Conservation (phyloP, 2,329 filamentous ascomycete genomes). For the Calonectria multiphialidica region DNA sequence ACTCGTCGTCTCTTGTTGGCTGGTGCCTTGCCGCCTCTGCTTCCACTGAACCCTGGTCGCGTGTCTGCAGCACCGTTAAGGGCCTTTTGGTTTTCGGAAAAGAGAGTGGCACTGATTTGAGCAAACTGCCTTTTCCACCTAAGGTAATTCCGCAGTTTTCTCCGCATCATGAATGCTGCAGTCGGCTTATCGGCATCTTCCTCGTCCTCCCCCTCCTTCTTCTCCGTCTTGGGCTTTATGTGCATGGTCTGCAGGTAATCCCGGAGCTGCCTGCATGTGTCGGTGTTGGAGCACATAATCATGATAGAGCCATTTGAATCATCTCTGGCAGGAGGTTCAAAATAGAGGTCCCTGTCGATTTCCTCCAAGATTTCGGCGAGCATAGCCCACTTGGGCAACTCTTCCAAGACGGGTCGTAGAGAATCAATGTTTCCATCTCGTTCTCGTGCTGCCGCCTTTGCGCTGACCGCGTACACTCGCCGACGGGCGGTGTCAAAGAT, state of each 20-base stretch:
- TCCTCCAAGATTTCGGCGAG: constrained; percentile 93
- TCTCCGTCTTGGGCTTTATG: constrained; percentile 68
- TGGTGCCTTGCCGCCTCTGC: constrained; percentile 72
- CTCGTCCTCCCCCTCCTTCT: constrained; percentile 56
- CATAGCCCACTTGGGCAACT: constrained; percentile 93
- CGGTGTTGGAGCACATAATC: constrained; percentile 93
- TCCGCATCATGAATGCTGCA: constrained; percentile 89
- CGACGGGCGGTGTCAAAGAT: constrained; percentile 92
- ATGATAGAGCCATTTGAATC: constrained; percentile 93
- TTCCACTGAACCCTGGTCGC: constrained; percentile 57
- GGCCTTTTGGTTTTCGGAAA: constrained; percentile 83
- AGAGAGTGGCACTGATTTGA: constrained; percentile 83
- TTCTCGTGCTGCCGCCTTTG: constrained; percentile 62
- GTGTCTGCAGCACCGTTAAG: constrained; percentile 75
- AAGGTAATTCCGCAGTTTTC: constrained; percentile 87
- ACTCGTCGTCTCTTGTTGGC: constrained; percentile 88
- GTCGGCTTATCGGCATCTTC: constrained; percentile 74
- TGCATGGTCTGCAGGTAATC: constrained; percentile 96
- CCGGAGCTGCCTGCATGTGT: constrained; percentile 87
- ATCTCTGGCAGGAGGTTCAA: constrained; percentile 81
- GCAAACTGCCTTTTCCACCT: constrained; percentile 92
- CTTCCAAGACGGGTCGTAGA: constrained; percentile 86
- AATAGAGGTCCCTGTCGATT: constrained; percentile 90
- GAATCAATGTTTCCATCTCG: constrained; percentile 66
- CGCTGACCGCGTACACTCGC: constrained; percentile 83